Conservation (phyloP, 2,329 filamentous ascomycete species). For the Aspergillus bombycis region DNA sequence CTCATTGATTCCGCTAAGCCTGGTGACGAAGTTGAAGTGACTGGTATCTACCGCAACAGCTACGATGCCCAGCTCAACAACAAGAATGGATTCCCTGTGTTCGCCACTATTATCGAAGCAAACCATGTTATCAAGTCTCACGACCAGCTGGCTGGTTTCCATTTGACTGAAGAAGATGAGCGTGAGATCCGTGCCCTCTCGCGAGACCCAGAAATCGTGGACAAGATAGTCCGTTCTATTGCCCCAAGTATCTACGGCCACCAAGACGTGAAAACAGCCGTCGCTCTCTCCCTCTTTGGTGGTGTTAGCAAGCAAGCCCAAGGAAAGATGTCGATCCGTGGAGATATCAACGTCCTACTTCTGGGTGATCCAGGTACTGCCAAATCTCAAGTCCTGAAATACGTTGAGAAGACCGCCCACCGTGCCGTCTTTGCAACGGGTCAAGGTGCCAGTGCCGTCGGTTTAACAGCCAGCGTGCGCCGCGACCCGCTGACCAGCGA, state of each 20-base stretch:
- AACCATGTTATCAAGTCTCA: constrained; percentile 97
- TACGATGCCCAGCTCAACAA: constrained; percentile 98
- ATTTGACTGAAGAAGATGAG: constrained; percentile 93
- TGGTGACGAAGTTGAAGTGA: constrained; percentile 96
- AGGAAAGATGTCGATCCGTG: constrained; percentile 86
- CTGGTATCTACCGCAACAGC: constrained; percentile 96
- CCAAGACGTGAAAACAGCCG: constrained; percentile 93
- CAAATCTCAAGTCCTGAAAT: constrained; percentile 97
- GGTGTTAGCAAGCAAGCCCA: constrained; percentile 90
- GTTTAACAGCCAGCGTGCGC: constrained; percentile 94
- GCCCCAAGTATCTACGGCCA: constrained; percentile 98
- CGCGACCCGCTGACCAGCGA: constrained; percentile 93
- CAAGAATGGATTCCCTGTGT: constrained; percentile 97
- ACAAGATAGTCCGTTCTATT: constrained; percentile 90
- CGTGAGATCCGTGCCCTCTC: constrained; percentile 85
- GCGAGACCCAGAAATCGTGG: constrained; percentile 85
- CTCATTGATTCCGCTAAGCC: constrained; percentile 96
- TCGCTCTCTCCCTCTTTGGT: constrained; percentile 91
- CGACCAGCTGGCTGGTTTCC: constrained; percentile 95
- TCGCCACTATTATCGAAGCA: constrained; percentile 94
- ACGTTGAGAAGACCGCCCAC: constrained; percentile 95
- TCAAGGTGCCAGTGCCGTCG: constrained; percentile 94
- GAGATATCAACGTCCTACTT: constrained; percentile 96
- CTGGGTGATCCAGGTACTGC: constrained; percentile 97
- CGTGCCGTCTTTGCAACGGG: constrained; percentile 96